Evolutionary conservation across 495 filamentous ascomycete species (phyloP).

Genomic region (Penicillium daleae): DNA sequence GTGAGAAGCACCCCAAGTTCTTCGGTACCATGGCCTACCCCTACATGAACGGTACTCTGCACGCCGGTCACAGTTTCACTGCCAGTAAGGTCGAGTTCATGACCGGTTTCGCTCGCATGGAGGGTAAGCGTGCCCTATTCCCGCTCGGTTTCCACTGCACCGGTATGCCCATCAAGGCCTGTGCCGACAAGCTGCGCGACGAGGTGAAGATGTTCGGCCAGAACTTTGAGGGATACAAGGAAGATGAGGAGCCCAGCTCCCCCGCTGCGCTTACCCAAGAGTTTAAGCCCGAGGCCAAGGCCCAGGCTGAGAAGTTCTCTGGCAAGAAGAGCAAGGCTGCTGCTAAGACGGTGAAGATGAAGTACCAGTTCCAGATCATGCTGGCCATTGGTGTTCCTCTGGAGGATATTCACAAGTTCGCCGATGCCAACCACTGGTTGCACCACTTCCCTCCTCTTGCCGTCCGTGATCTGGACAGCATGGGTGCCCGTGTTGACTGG

Average conservation of each 20-base stretch:
- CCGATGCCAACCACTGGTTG: conserved; percentile 86
- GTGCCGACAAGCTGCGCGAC: conserved; percentile 88
- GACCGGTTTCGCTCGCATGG: conserved; percentile 81
- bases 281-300: conserved; percentile 64
- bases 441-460: conserved; percentile 85
- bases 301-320: conserved; percentile 87
- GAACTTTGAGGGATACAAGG: conserved; percentile 77
- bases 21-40: conserved; percentile 94
- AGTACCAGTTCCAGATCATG: conserved; percentile 91
- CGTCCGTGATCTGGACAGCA: conserved; percentile 76
- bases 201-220: conserved; percentile 89
- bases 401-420: conserved; percentile 88
- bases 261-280: conserved; percentile 49
- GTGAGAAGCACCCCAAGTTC: conserved; percentile 84
- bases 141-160: conserved; percentile 96
- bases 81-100: conserved; percentile 90
- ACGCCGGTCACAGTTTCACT: conserved; percentile 91
- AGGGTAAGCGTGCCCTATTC: conserved; percentile 83
- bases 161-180: conserved; percentile 97
- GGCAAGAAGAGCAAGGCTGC: conserved; percentile 94
- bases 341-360: conserved; percentile 87
- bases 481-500: conserved; percentile 92
- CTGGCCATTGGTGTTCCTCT: conserved; percentile 78
- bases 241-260: conserved; percentile 56
- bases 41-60: conserved; percentile 95